phyloP scores from a whole-genome alignment of 2,329 filamentous ascomycete genomes.

The Penicillium verrucosum region DNA sequence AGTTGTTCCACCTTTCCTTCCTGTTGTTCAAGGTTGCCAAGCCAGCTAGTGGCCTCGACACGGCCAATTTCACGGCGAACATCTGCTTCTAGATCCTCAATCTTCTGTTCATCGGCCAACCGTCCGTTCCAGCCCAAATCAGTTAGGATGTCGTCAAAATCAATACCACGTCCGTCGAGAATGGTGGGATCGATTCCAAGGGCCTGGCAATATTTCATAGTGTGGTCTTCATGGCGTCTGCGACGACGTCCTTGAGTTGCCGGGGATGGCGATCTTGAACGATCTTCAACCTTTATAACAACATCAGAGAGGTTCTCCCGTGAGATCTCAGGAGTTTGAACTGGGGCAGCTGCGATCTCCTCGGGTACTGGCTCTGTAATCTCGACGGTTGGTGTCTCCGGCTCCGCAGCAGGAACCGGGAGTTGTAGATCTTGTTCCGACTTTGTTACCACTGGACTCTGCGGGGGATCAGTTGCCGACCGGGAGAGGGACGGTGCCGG shows the following conservation, averaged over 20 bases:
- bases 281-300: slow-evolving; percentile 24
- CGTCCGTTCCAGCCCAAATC: slow-evolving; percentile 87
- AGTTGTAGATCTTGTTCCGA: slow-evolving; percentile 30
- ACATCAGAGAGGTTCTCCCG: slow-evolving; percentile 24
- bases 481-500: slow-evolving; percentile 62
- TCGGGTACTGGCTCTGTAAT: slow-evolving; percentile 36
- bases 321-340: slow-evolving; percentile 21
- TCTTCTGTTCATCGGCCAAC: slow-evolving; percentile 68
- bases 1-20: slow-evolving; percentile 87
- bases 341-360: slow-evolving; percentile 26
- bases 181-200: slow-evolving; percentile 74
- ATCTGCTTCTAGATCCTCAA: slow-evolving; percentile 77
- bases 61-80: slow-evolving; percentile 84
- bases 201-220: slow-evolving; percentile 71
- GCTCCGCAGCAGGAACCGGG: slow-evolving; percentile 7
- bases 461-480: slow-evolving; percentile 41
- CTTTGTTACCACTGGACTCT: slow-evolving; percentile 27
- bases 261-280: slow-evolving; percentile 35
- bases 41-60: slow-evolving; percentile 88
- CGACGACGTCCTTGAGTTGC: slow-evolving; percentile 53
- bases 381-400: slow-evolving; percentile 37
- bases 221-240: slow-evolving; percentile 67
- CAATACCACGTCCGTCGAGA: slow-evolving; percentile 71
- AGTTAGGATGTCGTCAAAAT: slow-evolving; percentile 78
- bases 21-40: slow-evolving; percentile 77